Conservation (phyloP, 2,329 filamentous ascomycete genomes). For the Cadophora sp. region DNA sequence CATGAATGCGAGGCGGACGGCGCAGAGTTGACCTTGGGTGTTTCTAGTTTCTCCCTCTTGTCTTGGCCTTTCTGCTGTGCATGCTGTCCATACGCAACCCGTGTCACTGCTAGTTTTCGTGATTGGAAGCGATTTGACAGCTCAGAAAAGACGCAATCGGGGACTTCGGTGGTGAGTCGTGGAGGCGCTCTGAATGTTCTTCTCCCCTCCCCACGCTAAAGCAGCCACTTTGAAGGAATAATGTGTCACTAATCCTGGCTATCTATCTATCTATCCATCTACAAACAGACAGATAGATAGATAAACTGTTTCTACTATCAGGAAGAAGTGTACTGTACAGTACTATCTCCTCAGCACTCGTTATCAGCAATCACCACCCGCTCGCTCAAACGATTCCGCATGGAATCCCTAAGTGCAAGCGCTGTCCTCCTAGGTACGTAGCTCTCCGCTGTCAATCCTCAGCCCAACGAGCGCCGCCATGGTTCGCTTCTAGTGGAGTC, state of each 20-base stretch:
- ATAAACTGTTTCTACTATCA: neutral
- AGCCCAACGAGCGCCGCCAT: neutral
- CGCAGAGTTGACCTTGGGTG: slow-evolving; percentile 8
- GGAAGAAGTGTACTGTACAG: neutral
- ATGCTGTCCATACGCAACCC: neutral
- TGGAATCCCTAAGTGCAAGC: neutral
- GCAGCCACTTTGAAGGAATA: neutral
- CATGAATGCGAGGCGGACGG: too few relatives aligned
- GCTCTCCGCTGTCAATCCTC: slow-evolving; percentile 1
- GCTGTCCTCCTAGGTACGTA: neutral
- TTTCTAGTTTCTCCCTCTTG: slow-evolving; percentile 10
- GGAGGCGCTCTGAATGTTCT: neutral
- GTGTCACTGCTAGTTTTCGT: slow-evolving; percentile 15
- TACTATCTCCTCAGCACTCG: neutral
- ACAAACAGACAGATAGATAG: too few relatives aligned
- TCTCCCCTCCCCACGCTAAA: slow-evolving; percentile 7
- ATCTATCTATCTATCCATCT: too few relatives aligned
- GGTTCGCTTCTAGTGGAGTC: neutral
- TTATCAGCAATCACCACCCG: slow-evolving; percentile 1
- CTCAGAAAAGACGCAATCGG: slow-evolving; percentile 5
- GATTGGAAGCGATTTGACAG: slow-evolving; percentile 22
- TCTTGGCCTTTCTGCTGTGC: slow-evolving; percentile 22
- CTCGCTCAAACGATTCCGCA: neutral
- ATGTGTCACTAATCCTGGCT: neutral
- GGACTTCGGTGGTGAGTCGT: neutral